phyloP scores from a whole-genome alignment of 1,284 basidiomycete species.

The Pseudozyma flocculosa region DNA sequence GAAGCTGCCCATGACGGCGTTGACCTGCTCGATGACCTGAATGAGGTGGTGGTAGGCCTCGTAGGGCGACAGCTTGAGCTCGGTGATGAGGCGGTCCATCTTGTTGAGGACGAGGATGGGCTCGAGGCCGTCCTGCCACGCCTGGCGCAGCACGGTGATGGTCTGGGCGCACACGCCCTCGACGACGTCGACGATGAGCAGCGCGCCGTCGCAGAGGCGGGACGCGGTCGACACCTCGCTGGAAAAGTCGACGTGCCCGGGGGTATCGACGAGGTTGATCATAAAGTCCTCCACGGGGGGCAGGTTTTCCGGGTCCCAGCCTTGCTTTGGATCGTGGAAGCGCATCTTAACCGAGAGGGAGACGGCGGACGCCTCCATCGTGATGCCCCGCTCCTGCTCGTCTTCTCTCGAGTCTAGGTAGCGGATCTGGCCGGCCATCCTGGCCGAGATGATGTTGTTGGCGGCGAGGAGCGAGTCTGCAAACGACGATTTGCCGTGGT shows the following conservation, averaged over 20 bases:
- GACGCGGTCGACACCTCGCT: constrained; percentile 94
- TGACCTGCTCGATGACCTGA: constrained; percentile 93
- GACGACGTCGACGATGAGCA: constrained; percentile 95
- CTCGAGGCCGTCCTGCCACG: constrained; percentile 83
- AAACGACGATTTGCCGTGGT: constrained; percentile 64
- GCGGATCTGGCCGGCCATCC: constrained; percentile 93
- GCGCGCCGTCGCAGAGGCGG: constrained; percentile 87
- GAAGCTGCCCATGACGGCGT: constrained; percentile 95
- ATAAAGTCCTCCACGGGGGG: constrained; percentile 65
- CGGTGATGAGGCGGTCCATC: constrained; percentile 89
- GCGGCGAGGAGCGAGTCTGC: constrained; percentile 94
- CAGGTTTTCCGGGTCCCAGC: constrained; percentile 42
- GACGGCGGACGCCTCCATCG: constrained; percentile 95
- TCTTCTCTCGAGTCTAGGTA: constrained; percentile 95
- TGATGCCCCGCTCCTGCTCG: constrained; percentile 96
- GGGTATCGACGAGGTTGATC: constrained; percentile 96
- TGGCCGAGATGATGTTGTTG: constrained; percentile 92
- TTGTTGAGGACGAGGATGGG: constrained; percentile 98
- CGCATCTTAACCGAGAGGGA: constrained; percentile 55
- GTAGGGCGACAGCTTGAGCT: constrained; percentile 83
- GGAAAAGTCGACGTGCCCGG: constrained; percentile 98
- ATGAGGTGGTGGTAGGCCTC: constrained; percentile 94
- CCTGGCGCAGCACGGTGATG: constrained; percentile 89
- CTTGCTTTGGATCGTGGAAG: constrained; percentile 24
- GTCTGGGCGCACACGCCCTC: constrained; percentile 99